These are phyloP conservation scores for Neurospora sp. DNA, from an alignment of 495 filamentous ascomycete genomes.

Conservation along the genomic window DNA sequence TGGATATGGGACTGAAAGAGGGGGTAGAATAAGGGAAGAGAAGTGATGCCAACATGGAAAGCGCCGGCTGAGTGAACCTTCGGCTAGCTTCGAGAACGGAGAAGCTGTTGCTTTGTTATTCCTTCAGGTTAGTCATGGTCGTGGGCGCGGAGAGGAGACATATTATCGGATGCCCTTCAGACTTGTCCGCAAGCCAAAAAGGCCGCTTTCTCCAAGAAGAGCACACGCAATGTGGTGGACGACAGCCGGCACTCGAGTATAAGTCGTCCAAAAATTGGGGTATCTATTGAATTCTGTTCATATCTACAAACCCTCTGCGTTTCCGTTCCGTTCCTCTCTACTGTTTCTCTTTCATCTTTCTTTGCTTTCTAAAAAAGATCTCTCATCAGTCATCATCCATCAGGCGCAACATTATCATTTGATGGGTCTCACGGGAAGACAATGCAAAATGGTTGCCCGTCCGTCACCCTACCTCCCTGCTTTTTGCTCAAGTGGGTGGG, in stretches of 20 bases:
- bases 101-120: background rate
- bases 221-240: background rate
- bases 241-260: slow-evolving; percentile 4
- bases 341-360: background rate
- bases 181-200: background rate
- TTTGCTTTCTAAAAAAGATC: slow-evolving; percentile 2
- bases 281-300: slow-evolving; percentile 26
- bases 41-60: background rate
- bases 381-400: slow-evolving; percentile 15
- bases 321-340: background rate
- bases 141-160: background rate
- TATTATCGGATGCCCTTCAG: background rate
- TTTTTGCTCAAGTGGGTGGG: background rate
- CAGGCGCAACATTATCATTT: background rate
- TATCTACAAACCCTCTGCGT: slow-evolving; percentile 12
- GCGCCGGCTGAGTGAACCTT: background rate
- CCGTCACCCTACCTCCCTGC: background rate
- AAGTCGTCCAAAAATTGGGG: slow-evolving; percentile 23
- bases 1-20: background rate
- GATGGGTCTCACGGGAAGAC: background rate
- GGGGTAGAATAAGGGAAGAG: background rate
- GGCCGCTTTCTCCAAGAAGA: background rate
- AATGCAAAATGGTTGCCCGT: background rate
- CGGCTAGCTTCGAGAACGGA: background rate
- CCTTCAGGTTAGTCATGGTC: background rate